Conservation (phyloP, 148 eudicot species). For the Cornus kousa region DNA sequence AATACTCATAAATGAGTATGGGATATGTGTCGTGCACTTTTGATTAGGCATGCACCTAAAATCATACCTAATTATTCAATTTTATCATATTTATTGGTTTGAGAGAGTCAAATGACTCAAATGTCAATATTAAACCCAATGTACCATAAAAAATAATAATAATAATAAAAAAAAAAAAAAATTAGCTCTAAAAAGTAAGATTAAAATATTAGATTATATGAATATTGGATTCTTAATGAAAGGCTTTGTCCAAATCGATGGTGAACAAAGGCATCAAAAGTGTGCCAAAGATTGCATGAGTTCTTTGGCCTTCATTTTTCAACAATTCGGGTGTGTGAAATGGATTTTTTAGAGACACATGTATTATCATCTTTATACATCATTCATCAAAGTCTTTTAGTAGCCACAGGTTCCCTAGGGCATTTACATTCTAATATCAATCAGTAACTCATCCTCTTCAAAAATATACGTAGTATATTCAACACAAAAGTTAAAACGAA, state of each 20-base stretch:
- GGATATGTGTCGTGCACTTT: too few species aligned
- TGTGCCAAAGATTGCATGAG: background rate
- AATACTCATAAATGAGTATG: too few species aligned
- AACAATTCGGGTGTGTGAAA: background rate
- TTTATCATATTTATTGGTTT: too few species aligned
- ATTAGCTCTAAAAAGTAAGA: too few species aligned
- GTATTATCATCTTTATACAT: background rate
- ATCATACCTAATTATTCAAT: too few species aligned
- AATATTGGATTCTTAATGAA: too few species aligned
- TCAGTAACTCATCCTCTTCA: background rate
- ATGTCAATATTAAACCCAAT: too few species aligned
- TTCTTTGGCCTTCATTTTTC: background rate
- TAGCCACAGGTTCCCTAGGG: background rate
- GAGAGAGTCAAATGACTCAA: too few species aligned
- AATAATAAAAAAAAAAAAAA: too few species aligned
- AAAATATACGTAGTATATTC: background rate
- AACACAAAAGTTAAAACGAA: background rate
- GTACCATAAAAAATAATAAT: too few species aligned
- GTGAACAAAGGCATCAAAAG: background rate
- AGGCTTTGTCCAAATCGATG: background rate
- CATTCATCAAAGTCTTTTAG: background rate
- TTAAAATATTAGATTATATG: too few species aligned
- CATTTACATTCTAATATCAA: background rate
- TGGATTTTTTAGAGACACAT: background rate
- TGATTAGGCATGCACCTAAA: background rate